These are phyloP conservation scores for Hymenoscyphus linearis DNA, from an alignment of 2,329 filamentous ascomycete species.

Conservation along the genomic window DNA sequence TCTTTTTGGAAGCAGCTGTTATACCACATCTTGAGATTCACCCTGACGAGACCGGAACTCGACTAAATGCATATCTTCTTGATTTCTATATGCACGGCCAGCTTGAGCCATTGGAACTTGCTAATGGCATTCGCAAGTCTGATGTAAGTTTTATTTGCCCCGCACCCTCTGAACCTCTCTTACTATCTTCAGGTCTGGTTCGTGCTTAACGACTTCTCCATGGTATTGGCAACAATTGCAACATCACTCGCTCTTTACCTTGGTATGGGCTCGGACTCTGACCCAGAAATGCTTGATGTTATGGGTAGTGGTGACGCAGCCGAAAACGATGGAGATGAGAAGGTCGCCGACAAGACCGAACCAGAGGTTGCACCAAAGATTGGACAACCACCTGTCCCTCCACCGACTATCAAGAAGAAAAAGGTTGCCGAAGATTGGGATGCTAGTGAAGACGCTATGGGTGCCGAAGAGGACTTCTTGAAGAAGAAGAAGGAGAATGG, in stretches of 20 bases:
- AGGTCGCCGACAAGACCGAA: slow-evolving; percentile 29
- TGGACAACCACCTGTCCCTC: slow-evolving; percentile 6
- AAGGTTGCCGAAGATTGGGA: slow-evolving; percentile 48
- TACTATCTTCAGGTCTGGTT: slow-evolving; percentile 56
- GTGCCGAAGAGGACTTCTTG: slow-evolving; percentile 31
- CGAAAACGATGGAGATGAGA: slow-evolving; percentile 35
- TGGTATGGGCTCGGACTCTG: slow-evolving; percentile 45
- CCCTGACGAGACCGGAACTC: slow-evolving; percentile 45
- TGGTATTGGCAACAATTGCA: slow-evolving; percentile 65
- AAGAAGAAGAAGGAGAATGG: slow-evolving; percentile 33
- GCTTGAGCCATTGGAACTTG: slow-evolving; percentile 50
- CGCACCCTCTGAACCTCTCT: not conserved
- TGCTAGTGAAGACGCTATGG: slow-evolving; percentile 35
- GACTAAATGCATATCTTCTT: slow-evolving; percentile 63
- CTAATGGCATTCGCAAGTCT: slow-evolving; percentile 60
- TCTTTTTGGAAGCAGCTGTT: slow-evolving; percentile 70
- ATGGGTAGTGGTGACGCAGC: slow-evolving; percentile 45
- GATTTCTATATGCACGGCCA: slow-evolving; percentile 76
- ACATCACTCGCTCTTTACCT: slow-evolving; percentile 56
- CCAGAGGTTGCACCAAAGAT: slow-evolving; percentile 8
- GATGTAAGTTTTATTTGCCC: slow-evolving; percentile 37
- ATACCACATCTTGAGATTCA: slow-evolving; percentile 63
- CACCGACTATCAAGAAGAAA: slow-evolving; percentile 19
- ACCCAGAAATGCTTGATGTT: slow-evolving; percentile 38
- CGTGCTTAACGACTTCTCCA: slow-evolving; percentile 60